Conservation (phyloP, 2,329 filamentous ascomycete species). For the Dactylonectria macrodidyma region DNA sequence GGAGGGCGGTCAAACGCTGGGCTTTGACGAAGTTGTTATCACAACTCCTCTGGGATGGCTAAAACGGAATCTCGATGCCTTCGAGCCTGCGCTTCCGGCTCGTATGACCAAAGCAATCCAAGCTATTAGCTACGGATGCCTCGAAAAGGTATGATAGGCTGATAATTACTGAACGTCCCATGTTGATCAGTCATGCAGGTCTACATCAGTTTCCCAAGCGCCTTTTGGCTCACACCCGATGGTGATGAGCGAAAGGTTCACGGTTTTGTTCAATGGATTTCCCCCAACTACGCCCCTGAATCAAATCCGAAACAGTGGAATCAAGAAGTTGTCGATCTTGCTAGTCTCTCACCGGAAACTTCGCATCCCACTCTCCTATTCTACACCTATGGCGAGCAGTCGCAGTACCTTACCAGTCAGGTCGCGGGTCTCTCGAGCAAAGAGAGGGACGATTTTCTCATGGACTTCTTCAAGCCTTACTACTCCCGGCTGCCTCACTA, state of each 20-base stretch:
- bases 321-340: constrained; percentile 84
- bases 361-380: constrained; percentile 89
- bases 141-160: constrained; percentile 72
- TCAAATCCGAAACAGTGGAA: constrained; percentile 78
- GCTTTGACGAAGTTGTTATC: constrained; percentile 78
- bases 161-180: background rate
- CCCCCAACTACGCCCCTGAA: constrained; percentile 75
- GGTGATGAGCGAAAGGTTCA: constrained; percentile 61
- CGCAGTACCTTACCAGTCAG: constrained; percentile 65
- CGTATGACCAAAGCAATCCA: constrained; percentile 73
- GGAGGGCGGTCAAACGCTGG: constrained; percentile 58
- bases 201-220: constrained; percentile 78
- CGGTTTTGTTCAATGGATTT: constrained; percentile 83
- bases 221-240: constrained; percentile 77
- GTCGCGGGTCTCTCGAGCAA: constrained; percentile 59
- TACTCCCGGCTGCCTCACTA: constrained; percentile 83
- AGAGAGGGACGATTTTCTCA: constrained; percentile 68
- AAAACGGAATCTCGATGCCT: constrained; percentile 71
- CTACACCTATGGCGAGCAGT: constrained; percentile 80
- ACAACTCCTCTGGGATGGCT: constrained; percentile 80
- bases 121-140: constrained; percentile 77
- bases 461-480: constrained; percentile 83
- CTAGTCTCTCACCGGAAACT: constrained; percentile 69
- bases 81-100: constrained; percentile 72
- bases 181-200: constrained; percentile 52